Conservation (phyloP, 768 basidiomycete species). For the Naganishia antarctica region DNA sequence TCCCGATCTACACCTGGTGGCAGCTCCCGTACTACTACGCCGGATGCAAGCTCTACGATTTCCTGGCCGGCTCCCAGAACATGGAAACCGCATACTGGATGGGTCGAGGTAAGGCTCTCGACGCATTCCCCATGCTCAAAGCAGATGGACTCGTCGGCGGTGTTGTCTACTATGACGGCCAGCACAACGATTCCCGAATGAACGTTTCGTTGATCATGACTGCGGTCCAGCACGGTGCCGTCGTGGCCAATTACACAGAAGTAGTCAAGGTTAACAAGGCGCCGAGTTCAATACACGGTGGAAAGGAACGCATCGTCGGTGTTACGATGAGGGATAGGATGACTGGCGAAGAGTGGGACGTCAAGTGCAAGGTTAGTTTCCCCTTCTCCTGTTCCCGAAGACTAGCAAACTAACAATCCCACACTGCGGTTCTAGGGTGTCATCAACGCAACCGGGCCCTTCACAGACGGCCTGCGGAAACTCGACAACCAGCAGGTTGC, state of each 20-base stretch:
- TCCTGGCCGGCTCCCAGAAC: constrained; percentile 91
- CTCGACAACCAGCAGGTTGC: constrained; percentile 61
- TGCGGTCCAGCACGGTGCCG: constrained; percentile 84
- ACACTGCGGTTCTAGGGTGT: constrained; percentile 69
- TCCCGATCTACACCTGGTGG: constrained; percentile 97
- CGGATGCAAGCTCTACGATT: constrained; percentile 93
- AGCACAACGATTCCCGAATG: constrained; percentile 98
- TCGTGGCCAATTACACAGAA: constrained; percentile 81
- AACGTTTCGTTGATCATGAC: constrained; percentile 92
- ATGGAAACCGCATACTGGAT: constrained; percentile 94
- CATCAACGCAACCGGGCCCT: constrained; percentile 95
- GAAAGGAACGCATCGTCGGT: constrained; percentile 63
- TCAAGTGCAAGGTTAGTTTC: constrained; percentile 64
- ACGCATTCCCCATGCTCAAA: constrained; percentile 96
- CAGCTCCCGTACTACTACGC: constrained; percentile 93
- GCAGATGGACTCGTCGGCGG: constrained; percentile 85
- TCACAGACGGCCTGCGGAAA: constrained; percentile 74
- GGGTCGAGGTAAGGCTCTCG: constrained; percentile 86
- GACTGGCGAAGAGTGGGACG: constrained; percentile 73
- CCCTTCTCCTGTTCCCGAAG: background rate
- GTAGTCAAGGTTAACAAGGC: constrained; percentile 71
- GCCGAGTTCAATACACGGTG: constrained; percentile 40
- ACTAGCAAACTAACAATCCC: background rate
- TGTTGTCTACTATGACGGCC: constrained; percentile 95
- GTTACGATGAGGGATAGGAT: constrained; percentile 74